Conservation (phyloP, 805 yeast species). For the Schwanniomyces pseudopolymorphus region DNA sequence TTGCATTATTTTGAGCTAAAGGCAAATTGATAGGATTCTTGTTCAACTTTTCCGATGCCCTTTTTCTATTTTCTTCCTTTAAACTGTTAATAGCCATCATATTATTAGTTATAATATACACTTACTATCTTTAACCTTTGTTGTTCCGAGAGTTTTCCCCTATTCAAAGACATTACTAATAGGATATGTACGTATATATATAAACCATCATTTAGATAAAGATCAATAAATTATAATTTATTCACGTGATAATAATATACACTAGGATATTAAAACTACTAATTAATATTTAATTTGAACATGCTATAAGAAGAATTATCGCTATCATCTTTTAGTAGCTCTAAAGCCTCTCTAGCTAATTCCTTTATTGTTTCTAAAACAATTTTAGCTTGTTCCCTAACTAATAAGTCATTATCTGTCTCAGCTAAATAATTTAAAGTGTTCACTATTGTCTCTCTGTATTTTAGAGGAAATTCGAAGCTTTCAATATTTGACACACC, state of each 20-base stretch:
- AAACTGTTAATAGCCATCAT: slow-evolving; percentile 5
- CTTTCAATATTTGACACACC: slow-evolving; percentile 47
- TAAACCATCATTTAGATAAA: not conserved
- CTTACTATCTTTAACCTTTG: slow-evolving; percentile 38
- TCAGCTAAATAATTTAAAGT: slow-evolving; percentile 44
- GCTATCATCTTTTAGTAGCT: not conserved
- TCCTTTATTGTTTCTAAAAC: slow-evolving; percentile 35
- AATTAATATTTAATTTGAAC: not conserved
- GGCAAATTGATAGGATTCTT: slow-evolving; percentile 11
- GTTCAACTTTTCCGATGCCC: slow-evolving; percentile 59
- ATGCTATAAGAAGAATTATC: not conserved
- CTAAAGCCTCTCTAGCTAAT: slow-evolving; percentile 13
- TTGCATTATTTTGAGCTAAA: not conserved
- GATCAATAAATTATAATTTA: not conserved
- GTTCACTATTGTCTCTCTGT: slow-evolving; percentile 42
- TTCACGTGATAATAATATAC: slow-evolving; percentile 1
- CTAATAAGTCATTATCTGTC: slow-evolving; percentile 57
- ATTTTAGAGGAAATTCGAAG: slow-evolving; percentile 49
- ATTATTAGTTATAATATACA: slow-evolving; percentile 6
- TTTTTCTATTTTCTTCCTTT: slow-evolving; percentile 63
- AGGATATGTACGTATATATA: not conserved
- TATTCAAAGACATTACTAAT: slow-evolving; percentile 18
- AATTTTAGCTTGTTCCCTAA: slow-evolving; percentile 53
- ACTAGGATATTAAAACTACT: too few species aligned
- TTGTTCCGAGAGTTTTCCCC: slow-evolving; percentile 30